Evolutionary conservation across 176 grass and related monocot genomes (phyloP), one percentile per base, ranked within the genome.

Genomic region (Aegilops speltoides): DNA sequence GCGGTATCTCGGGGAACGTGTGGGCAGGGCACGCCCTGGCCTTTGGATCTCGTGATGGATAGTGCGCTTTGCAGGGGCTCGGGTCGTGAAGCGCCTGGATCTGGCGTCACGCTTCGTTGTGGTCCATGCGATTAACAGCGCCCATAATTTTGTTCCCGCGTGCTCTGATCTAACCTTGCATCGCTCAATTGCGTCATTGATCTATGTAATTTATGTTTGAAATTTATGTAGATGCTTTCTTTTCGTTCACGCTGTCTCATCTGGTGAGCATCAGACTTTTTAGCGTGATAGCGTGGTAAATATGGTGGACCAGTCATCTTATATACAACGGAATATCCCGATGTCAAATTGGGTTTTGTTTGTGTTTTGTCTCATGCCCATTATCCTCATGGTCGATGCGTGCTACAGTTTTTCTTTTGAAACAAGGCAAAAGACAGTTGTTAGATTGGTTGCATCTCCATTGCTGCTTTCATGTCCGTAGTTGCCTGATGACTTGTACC

Each of bases 21-120:
- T 12, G 74, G 31, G 8, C 8, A 45, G 33, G 45, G 33, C 1
- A 10, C 32, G 29, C 63, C 25, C 45, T 20, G 4, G 12, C 36
- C 76, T 43, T 13, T 31, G 70, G 76, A 88, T 91, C 85, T 88
- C 68, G 15, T 8, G 22, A 38, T 81, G 61, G 81, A 10, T 87
- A 4, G 68, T 13, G 79, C 59, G 61, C n/a, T 68, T 60, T 24
- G 50, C 66, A 17, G 77, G 59, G 28, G 20, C 22, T 20, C 3
- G 10, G 7, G 11, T 4, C 54, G 5, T 48, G 64, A 13, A 13
- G 41, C 31, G 40, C 46, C 38, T 82, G 89, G 81, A 91, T 87
- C 89, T 80, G 60, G 68, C 41, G 60, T 24, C 6, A 14, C 15
- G 59, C 52, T 86, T 52, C 0, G 0, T 15, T 24, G 11, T 43